These are phyloP conservation scores for Sugiyamaella paludigena DNA, from an alignment of 1,139 yeast species.

Conservation along the genomic window DNA sequence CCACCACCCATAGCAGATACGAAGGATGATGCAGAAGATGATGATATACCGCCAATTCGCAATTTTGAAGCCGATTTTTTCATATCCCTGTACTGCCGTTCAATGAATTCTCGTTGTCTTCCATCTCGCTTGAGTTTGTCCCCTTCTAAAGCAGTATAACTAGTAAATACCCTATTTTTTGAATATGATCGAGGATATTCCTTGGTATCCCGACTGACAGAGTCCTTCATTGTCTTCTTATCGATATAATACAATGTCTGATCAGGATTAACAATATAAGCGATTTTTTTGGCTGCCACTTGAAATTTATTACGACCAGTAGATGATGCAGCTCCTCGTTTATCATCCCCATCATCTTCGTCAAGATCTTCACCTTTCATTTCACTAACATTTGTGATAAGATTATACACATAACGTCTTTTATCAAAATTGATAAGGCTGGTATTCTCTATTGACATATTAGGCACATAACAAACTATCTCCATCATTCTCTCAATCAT, in stretches of 20 bases:
- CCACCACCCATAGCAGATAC: background rate
- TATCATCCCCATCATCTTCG: slow-evolving; percentile 18
- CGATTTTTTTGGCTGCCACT: slow-evolving; percentile 21
- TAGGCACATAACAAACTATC: slow-evolving; percentile 65
- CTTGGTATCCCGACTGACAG: slow-evolving; percentile 45
- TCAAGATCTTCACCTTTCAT: slow-evolving; percentile 31
- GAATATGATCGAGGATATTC: slow-evolving; percentile 37
- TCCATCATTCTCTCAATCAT: slow-evolving; percentile 58
- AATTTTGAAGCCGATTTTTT: slow-evolving; percentile 27
- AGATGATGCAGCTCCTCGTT: slow-evolving; percentile 8
- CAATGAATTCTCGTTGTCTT: slow-evolving; percentile 45
- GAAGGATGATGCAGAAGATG: background rate
- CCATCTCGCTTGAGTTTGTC: slow-evolving; percentile 53
- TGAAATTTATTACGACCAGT: background rate
- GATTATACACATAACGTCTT: slow-evolving; percentile 58
- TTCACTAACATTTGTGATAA: slow-evolving; percentile 49
- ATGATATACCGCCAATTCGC: background rate
- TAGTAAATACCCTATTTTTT: slow-evolving; percentile 44
- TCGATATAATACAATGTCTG: slow-evolving; percentile 32
- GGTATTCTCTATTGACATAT: slow-evolving; percentile 58
- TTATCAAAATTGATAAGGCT: slow-evolving; percentile 65
- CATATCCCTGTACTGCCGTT: slow-evolving; percentile 41
- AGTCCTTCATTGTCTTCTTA: slow-evolving; percentile 39
- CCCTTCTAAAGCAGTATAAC: slow-evolving; percentile 47
- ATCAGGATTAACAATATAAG: slow-evolving; percentile 34